These are phyloP conservation scores for Cicer pinnatifidum DNA, from an alignment of 306 rosid species.

Conservation along the genomic window DNA sequence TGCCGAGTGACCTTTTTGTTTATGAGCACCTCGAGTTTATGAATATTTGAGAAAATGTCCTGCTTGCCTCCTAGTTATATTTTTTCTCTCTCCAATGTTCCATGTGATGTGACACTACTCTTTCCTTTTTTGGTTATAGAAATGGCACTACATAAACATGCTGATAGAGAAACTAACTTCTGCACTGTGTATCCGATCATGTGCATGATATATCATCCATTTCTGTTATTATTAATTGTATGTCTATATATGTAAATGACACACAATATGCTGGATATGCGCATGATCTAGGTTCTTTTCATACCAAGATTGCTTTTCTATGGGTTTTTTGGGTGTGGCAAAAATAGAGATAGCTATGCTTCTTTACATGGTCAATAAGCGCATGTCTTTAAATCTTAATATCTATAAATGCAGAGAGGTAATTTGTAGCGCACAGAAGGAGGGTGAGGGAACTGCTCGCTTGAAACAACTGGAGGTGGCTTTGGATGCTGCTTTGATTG, in stretches of 20 bases:
- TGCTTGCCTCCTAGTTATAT: conserved; percentile 28
- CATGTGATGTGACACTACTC: background rate
- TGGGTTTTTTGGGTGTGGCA: background rate
- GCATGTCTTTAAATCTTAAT: conserved; percentile 29
- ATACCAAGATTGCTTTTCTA: conserved; percentile 25
- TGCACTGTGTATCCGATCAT: conserved; percentile 11
- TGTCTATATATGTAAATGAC: conserved; percentile 22
- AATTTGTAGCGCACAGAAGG: conserved; percentile 64
- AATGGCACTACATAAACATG: conserved; percentile 26
- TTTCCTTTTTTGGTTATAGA: conserved; percentile 20
- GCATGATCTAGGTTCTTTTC: conserved; percentile 26
- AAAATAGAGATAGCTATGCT: conserved; percentile 1
- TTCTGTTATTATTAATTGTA: conserved; percentile 31
- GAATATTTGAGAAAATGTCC: conserved; percentile 30
- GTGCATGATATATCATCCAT: conserved; percentile 28
- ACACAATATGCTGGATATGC: conserved; percentile 22
- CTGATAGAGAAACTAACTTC: conserved; percentile 12
- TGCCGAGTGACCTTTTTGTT: conserved; percentile 7
- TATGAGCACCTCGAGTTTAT: conserved; percentile 23
- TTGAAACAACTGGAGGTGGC: conserved; percentile 87
- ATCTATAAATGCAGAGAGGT: conserved; percentile 72
- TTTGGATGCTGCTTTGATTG: conserved; percentile 73
- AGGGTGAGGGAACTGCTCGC: conserved; percentile 70
- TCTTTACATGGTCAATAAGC: conserved; percentile 17
- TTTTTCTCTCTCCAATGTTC: conserved; percentile 8